A percentile compares a stretch with the other conserved stretches of the same genome.
These are phyloP conservation scores for Cutaneotrichosporon dermatis DNA, from an alignment of 1,284 basidiomycete species.

Conservation along the genomic window DNA sequence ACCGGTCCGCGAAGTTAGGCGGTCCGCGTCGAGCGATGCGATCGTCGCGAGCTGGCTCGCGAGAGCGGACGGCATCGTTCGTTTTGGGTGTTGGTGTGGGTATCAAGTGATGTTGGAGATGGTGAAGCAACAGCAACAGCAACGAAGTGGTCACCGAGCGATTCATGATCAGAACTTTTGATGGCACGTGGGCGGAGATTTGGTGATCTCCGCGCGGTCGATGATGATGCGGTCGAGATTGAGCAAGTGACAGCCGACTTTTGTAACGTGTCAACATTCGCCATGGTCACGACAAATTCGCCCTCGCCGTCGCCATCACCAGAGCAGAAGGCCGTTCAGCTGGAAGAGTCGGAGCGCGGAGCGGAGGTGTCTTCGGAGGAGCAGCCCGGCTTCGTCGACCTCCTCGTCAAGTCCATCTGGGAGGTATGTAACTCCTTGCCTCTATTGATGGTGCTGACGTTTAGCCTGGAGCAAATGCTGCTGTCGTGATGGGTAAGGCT, in stretches of 20 bases:
- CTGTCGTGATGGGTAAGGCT: constrained; percentile 39
- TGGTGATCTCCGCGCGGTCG: neutral
- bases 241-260: constrained; percentile 1
- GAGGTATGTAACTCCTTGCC: constrained; percentile 31
- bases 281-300: constrained; percentile 20
- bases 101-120: neutral
- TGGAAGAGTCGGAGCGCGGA: neutral
- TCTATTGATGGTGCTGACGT: neutral
- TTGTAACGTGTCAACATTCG: neutral
- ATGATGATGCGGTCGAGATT: neutral
- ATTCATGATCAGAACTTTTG: constrained; percentile 7
- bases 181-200: constrained; percentile 16
- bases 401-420: constrained; percentile 41
- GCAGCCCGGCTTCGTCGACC: constrained; percentile 32
- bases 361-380: neutral
- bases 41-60: constrained; percentile 76
- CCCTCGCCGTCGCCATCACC: constrained; percentile 19
- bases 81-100: constrained; percentile 4
- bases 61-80: constrained; percentile 60
- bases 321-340: neutral
- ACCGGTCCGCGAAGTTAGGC: constrained; percentile 60
- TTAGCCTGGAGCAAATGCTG: constrained; percentile 43
- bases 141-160: no score
- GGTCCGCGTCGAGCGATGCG: constrained; percentile 71
- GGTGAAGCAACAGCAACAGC: neutral